phyloP scores from a whole-genome alignment of 805 yeast species.

The Peterozyma xylosa region DNA sequence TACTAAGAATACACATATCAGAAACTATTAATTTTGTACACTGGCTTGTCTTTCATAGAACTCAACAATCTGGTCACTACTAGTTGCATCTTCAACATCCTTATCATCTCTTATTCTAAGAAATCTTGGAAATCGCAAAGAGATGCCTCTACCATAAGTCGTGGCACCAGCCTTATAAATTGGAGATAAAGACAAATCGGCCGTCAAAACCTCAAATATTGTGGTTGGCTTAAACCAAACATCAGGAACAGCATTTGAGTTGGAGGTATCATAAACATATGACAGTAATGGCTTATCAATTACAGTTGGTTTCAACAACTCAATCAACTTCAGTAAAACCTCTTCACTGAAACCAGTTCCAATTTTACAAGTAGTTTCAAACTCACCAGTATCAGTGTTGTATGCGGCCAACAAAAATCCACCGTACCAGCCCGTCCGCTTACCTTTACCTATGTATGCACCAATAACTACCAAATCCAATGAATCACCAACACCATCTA shows the following conservation, averaged over 20 bases:
- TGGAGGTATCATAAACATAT: slow-evolving; percentile 52
- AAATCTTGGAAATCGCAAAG: slow-evolving; percentile 85
- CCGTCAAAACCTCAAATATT: slow-evolving; percentile 84
- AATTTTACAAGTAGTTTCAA: slow-evolving; percentile 91
- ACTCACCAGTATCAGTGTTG: slow-evolving; percentile 86
- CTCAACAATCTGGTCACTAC: slow-evolving; percentile 76
- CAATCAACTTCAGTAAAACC: slow-evolving; percentile 52
- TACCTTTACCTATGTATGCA: slow-evolving; percentile 89
- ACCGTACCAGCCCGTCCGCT: slow-evolving; percentile 91
- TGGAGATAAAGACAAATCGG: slow-evolving; percentile 85
- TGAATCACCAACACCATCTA: slow-evolving; percentile 94
- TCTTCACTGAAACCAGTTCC: slow-evolving; percentile 97
- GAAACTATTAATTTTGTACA: slow-evolving; percentile 5
- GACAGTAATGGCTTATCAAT: slow-evolving; percentile 58
- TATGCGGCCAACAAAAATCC: slow-evolving; percentile 89
- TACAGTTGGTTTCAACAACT: slow-evolving; percentile 60
- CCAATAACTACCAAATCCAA: slow-evolving; percentile 90
- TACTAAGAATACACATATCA: too few relatives aligned
- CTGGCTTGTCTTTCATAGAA: slow-evolving; percentile 68
- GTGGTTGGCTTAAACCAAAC: slow-evolving; percentile 89
- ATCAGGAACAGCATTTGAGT: slow-evolving; percentile 71
- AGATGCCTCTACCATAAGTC: slow-evolving; percentile 73
- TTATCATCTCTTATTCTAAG: slow-evolving; percentile 81
- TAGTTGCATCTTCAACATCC: slow-evolving; percentile 77
- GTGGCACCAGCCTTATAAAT: slow-evolving; percentile 77